A percentile compares a stretch with the other conserved stretches of the same genome.
phyloP scores from a whole-genome alignment of 2,329 filamentous ascomycete genomes.

The Sporothrix mexicana region DNA sequence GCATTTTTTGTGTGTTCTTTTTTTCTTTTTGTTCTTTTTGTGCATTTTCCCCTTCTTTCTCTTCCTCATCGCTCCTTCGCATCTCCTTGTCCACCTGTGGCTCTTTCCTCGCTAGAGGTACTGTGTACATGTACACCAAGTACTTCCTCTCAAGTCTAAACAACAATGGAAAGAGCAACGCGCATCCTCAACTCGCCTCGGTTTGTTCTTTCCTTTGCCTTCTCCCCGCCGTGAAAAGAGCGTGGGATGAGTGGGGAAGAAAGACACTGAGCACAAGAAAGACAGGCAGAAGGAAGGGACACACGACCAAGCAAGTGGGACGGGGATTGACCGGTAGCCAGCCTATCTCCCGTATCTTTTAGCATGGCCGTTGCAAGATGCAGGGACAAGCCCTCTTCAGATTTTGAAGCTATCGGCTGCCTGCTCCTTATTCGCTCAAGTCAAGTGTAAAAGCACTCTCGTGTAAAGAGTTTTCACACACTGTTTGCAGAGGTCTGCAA shows the following conservation, averaged over 20 bases:
- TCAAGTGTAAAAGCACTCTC: background rate
- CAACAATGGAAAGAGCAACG: background rate
- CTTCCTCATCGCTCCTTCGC: background rate
- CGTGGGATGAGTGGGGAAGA: conserved; percentile 27
- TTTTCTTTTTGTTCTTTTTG: background rate
- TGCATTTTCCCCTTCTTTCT: too few species aligned
- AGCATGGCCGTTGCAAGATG: background rate
- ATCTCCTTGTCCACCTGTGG: background rate
- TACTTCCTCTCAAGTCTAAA: background rate
- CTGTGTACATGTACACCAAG: background rate
- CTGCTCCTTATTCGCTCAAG: background rate
- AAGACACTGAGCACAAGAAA: background rate
- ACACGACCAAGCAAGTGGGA: conserved; percentile 20
- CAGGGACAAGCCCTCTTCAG: background rate
- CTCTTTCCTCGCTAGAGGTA: background rate
- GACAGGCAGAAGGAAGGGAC: background rate
- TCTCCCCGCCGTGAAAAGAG: background rate
- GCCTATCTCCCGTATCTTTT: conserved; percentile 25
- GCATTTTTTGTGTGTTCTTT: background rate
- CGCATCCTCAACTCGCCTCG: background rate
- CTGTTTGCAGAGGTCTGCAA: background rate
- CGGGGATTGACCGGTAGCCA: background rate
- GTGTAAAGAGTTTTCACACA: background rate
- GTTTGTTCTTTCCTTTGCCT: background rate
- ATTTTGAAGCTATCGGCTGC: background rate